A percentile compares a stretch with the other conserved stretches of the same genome.
These are phyloP conservation scores for Hirschfeldia incana DNA, from an alignment of 345 rosid genomes.

Conservation along the genomic window DNA sequence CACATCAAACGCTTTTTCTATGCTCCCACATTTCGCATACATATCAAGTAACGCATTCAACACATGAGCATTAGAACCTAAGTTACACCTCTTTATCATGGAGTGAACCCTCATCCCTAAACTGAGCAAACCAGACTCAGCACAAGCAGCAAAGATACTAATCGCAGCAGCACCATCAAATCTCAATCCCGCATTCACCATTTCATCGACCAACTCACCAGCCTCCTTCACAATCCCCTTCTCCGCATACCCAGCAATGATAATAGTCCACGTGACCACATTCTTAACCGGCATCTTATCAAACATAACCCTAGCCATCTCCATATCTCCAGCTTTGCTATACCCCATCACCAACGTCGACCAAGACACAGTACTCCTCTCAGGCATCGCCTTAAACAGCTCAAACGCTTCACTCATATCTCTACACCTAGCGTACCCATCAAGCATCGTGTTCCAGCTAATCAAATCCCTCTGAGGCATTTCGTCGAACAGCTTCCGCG, in stretches of 20 bases:
- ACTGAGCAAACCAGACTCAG: conserved; percentile 75
- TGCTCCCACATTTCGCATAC: conserved; percentile 79
- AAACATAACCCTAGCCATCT: conserved; percentile 77
- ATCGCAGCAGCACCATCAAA: conserved; percentile 66
- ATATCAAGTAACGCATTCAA: conserved; percentile 79
- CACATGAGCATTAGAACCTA: conserved; percentile 48
- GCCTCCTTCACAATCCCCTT: conserved; percentile 71
- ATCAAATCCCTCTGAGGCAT: conserved; percentile 69
- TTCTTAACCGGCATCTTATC: conserved; percentile 79
- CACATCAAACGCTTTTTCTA: conserved; percentile 58
- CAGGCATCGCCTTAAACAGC: conserved; percentile 67
- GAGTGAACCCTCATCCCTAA: conserved; percentile 68
- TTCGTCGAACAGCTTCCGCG: conserved; percentile 68
- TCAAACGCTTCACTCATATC: conserved; percentile 68
- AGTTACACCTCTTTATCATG: conserved; percentile 46
- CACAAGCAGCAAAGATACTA: conserved; percentile 78
- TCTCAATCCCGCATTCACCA: conserved; percentile 56
- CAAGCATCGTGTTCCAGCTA: conserved; percentile 85
- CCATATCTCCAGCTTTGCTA: conserved; percentile 75
- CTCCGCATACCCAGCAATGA: conserved; percentile 79
- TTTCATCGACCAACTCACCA: conserved; percentile 49
- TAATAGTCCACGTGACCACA: conserved; percentile 81
- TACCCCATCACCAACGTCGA: conserved; percentile 79
- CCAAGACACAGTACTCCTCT: conserved; percentile 87
- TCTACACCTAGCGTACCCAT: conserved; percentile 73